phyloP scores from a whole-genome alignment of 345 rosid species.

The Citrus hindsii region DNA sequence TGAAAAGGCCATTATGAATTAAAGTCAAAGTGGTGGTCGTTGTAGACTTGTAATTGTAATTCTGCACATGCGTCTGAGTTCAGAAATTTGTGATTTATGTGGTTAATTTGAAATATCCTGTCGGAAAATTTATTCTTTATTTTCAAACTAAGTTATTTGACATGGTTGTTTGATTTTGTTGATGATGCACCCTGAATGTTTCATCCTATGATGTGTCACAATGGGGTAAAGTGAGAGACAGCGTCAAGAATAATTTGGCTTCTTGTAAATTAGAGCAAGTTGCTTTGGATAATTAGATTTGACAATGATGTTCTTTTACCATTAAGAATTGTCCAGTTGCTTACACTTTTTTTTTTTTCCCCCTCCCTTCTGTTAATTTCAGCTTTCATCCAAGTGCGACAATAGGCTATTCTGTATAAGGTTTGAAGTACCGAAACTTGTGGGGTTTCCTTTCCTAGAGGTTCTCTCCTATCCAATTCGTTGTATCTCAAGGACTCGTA shows the following conservation, averaged over 20 bases:
- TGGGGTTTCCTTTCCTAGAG: constrained; percentile 66
- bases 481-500: constrained; percentile 58
- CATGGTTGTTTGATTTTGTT: neutral
- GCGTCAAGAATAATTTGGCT: neutral
- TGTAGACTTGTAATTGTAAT: neutral
- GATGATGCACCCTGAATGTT: neutral
- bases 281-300: neutral
- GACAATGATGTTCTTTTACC: neutral
- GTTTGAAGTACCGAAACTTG: constrained; percentile 47
- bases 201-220: neutral
- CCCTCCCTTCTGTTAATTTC: constrained; percentile 17
- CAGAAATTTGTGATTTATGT: no score
- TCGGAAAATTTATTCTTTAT: neutral
- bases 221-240: neutral
- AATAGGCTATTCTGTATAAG: constrained; percentile 67
- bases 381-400: constrained; percentile 85
- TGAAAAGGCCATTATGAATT: neutral
- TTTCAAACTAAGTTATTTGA: neutral
- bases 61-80: neutral
- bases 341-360: neutral
- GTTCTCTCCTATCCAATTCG: constrained; percentile 62
- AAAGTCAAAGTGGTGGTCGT: neutral
- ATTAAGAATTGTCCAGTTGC: neutral
- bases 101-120: neutral
- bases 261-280: neutral